A percentile compares a stretch with the other conserved stretches of the same genome.
Evolutionary conservation across 2,329 filamentous ascomycete genomes (phyloP).

Genomic region (Orbilia oligospora): DNA sequence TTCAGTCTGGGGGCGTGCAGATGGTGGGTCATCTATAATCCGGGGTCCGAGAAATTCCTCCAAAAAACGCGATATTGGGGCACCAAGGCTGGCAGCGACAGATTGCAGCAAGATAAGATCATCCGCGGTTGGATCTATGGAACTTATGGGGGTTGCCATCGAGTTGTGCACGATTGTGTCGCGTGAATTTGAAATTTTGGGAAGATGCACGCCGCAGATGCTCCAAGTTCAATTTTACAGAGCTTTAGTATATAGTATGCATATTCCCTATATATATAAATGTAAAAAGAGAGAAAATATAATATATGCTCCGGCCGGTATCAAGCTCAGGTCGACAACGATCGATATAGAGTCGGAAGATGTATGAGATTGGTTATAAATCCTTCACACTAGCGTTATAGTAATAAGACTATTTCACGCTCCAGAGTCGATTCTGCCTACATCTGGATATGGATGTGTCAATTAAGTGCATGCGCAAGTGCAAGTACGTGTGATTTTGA

Average conservation of each 20-base stretch:
- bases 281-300: no score
- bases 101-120: constrained; percentile 2
- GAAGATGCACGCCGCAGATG: background rate
- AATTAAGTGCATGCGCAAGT: no score
- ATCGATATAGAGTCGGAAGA: background rate
- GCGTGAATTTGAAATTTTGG: background rate
- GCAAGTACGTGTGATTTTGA: no score
- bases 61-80: background rate
- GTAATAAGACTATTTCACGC: background rate
- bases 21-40: background rate
- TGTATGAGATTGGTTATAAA: background rate
- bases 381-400: background rate
- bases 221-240: no score
- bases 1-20: background rate
- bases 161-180: background rate
- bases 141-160: constrained; percentile 1
- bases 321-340: no score
- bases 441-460: background rate
- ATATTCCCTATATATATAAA: no score
- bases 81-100: constrained; percentile 2
- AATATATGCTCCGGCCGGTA: no score
- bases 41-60: constrained; percentile 1
- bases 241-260: no score
- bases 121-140: background rate
- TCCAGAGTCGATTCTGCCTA: background rate